Base-by-base conservation (phyloP, 139 green algal genomes). In the Bryopsis sp. region DNA sequence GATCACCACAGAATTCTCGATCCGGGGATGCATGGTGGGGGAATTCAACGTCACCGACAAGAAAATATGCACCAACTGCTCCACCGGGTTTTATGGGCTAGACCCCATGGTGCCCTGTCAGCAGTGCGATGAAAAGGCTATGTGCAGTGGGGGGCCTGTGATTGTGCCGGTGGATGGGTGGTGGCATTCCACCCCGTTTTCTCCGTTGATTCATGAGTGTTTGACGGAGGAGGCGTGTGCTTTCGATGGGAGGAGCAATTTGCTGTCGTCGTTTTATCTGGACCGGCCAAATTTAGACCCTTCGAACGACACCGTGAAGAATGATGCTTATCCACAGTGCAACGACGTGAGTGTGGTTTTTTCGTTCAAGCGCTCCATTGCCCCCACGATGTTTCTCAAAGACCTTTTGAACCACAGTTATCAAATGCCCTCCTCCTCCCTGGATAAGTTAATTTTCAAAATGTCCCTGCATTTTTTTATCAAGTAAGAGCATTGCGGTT, bases 151-250 rank as follows among this genome's bases (percentile, higher is more conserved):
- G 11, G 62, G 62, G 22, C 35, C 62, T 19, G 39, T 36, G n/a
- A 6, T 47, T 35, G 62, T 69, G 6, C 62, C 62, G 35, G 35
- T 31, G 37, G 22, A 50, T 35, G 62, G 62, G 6, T 69, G 37
- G 7, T 69, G 62, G 62, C 62, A 69, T 57, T 69, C 62, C 11
- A 69, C 11, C 6, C 62, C 62, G 5, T 69, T 69, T 57, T 69
- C 62, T 3, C 33, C 39, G 7, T 24, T 28, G 62, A 38, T 69
- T 26, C 62, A 69, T 36, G 39, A 69, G n/a, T 69, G 62, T n/a
- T 28, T 69, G 7, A 26, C 54, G 15, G 31, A 7, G 6, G 32
- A 11, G 28, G 62, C 62, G 8, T 69, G 62, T n/a, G 11, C 38
- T 22, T 69, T 50, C 26, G 36, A 11, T 7, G 32, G 43, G 19